Base-by-base conservation (phyloP, 2,329 filamentous ascomycete species). In the Trichoderma pleuroti region DNA sequence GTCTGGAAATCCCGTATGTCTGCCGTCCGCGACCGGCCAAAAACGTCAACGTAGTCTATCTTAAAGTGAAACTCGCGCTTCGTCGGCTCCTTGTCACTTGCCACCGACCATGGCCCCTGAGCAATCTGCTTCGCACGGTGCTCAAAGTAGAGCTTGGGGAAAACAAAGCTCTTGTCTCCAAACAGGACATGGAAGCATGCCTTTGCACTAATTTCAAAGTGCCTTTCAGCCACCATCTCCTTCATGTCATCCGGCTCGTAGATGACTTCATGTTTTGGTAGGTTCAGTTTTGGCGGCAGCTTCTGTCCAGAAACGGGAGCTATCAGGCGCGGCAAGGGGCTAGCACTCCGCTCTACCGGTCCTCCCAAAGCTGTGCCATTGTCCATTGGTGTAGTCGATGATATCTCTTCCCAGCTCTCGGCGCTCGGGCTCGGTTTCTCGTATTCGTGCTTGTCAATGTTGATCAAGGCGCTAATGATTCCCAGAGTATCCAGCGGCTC, bases 141-240 rank as follows among this genome's bases (percentile, higher is more conserved):
- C 78, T 97, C 93, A 78, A 93, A 91, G 78, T 98, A 95, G 34
- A 98, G 85, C 76, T 95, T 90, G 76, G 96, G 93, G 82, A 98
- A 99, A 49, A 98, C 91, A 39, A 94, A 93, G 78, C 93, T 97
- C 82, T 95, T 97, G 80, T 99, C 96, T 46, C 96, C 96, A 80
- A 98, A 99, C 65, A 99, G 87, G 18, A 98, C 93, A 77, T 98
- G 95, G 80, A 98, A 99, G 71, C 97, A 90, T 0, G 93, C 93
- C 80, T 99, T 98, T 60, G 96, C 92, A 73, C 93, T 97, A 72
- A 98, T 91, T 74, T 97, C 92, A 79, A 97, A 97, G 74, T 93
- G 88, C 72, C 92, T 89, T 79, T 97, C 93, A 1, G 92, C 88
- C 9, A 91, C 91, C 74, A 91, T 87, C 73, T 88, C 86, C 66